Evolutionary conservation across 495 filamentous ascomycete genomes (phyloP).

Genomic region (Hyaloscypha hepaticicola): DNA sequence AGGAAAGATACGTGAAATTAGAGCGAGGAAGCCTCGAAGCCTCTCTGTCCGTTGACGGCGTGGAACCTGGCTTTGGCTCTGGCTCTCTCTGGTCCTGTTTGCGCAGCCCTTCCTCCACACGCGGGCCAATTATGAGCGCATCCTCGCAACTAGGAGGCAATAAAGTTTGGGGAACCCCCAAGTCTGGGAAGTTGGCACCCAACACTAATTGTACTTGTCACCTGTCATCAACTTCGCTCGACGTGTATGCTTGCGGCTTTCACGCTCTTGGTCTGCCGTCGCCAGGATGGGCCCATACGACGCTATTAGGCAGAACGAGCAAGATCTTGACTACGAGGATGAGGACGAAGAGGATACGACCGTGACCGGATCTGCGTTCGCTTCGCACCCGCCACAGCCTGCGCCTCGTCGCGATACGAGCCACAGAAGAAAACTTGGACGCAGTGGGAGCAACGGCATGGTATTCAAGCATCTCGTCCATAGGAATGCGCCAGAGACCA

Average conservation of each 20-base stretch:
- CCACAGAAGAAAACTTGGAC: constrained; percentile 1
- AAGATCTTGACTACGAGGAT: neutral
- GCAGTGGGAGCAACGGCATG: neutral
- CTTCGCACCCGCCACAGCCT: neutral
- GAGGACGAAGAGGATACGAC: constrained; percentile 9
- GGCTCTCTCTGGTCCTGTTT: too few relatives aligned
- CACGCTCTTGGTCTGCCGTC: neutral
- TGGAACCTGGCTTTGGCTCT: too few relatives aligned
- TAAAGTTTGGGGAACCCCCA: too few relatives aligned
- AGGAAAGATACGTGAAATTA: neutral
- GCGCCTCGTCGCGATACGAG: constrained; percentile 12
- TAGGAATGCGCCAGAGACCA: neutral
- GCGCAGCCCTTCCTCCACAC: too few relatives aligned
- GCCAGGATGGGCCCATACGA: constrained; percentile 19
- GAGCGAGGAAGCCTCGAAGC: neutral
- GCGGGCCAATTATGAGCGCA: too few relatives aligned
- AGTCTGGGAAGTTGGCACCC: too few relatives aligned
- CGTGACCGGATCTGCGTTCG: neutral
- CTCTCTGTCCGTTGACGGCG: too few relatives aligned
- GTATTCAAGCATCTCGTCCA: neutral
- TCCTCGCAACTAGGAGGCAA: neutral
- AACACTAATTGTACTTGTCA: too few relatives aligned
- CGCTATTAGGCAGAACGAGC: constrained; percentile 21
- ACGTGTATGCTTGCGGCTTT: too few relatives aligned
- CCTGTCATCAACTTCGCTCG: too few relatives aligned